Evolutionary conservation across 176 grass and related monocot genomes (phyloP).

Genomic region (Poa pratensis): DNA sequence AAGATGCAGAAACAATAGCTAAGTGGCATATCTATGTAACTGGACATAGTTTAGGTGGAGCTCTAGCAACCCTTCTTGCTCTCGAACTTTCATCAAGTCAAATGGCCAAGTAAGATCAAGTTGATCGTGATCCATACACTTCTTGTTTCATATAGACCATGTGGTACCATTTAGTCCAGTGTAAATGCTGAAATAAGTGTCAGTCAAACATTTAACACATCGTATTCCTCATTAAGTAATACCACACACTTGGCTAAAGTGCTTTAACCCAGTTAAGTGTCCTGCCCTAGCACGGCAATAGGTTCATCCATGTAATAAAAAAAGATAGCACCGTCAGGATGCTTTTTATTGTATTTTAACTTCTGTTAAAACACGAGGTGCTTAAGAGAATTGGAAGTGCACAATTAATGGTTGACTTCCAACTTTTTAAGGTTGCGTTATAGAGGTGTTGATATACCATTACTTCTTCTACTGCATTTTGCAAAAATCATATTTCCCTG

Average conservation of each 20-base stretch:
- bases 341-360: background rate
- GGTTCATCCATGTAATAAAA: constrained; percentile 5
- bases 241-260: constrained; percentile 21
- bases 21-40: constrained; percentile 91
- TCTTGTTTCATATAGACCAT: constrained; percentile 33
- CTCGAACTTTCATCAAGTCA: constrained; percentile 89
- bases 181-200: constrained; percentile 31
- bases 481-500: background rate
- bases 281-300: background rate
- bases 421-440: background rate
- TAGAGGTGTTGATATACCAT: constrained; percentile 21
- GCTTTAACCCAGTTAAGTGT: constrained; percentile 8
- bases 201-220: constrained; percentile 1
- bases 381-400: constrained; percentile 12
- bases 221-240: background rate
- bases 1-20: constrained; percentile 50
- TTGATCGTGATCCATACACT: constrained; percentile 21
- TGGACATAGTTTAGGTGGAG: constrained; percentile 99
- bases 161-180: constrained; percentile 13
- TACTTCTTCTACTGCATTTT: constrained; percentile 23
- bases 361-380: background rate
- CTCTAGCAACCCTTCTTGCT: constrained; percentile 89
- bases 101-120: constrained; percentile 81
- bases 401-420: constrained; percentile 1
- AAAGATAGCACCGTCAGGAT: background rate